These are phyloP conservation scores for Botrytis tulipae DNA, from an alignment of 2,329 filamentous ascomycete genomes.

Conservation along the genomic window DNA sequence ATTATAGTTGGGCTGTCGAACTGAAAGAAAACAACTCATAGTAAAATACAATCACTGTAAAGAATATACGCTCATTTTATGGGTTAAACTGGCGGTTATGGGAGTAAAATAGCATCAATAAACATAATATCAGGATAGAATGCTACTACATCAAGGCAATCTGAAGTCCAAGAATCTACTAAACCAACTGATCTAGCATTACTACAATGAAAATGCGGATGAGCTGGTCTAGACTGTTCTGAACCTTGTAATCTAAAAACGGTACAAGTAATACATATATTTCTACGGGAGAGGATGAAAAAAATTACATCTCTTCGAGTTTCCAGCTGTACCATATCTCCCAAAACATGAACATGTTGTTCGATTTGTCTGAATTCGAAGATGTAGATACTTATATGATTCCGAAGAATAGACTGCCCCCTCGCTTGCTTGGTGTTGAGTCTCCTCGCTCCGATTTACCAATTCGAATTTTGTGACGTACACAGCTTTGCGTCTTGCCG, in stretches of 20 bases:
- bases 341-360: neutral
- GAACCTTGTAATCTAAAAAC: fast-evolving
- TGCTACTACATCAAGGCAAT: neutral
- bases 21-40: neutral
- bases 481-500: neutral
- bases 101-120: neutral
- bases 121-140: neutral
- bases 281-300: neutral
- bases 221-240: neutral
- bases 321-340: neutral
- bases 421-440: neutral
- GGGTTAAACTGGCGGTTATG: neutral
- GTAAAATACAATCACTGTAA: neutral
- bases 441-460: neutral
- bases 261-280: neutral
- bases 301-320: neutral
- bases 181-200: neutral
- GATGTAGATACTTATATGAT: neutral
- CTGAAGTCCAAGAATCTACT: neutral
- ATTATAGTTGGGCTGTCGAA: neutral
- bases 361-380: neutral
- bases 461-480: neutral
- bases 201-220: neutral
- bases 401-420: no score
- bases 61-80: neutral